These are phyloP conservation scores for Boletus vermiculosoides DNA, from an alignment of 768 basidiomycete species.

Conservation along the genomic window DNA sequence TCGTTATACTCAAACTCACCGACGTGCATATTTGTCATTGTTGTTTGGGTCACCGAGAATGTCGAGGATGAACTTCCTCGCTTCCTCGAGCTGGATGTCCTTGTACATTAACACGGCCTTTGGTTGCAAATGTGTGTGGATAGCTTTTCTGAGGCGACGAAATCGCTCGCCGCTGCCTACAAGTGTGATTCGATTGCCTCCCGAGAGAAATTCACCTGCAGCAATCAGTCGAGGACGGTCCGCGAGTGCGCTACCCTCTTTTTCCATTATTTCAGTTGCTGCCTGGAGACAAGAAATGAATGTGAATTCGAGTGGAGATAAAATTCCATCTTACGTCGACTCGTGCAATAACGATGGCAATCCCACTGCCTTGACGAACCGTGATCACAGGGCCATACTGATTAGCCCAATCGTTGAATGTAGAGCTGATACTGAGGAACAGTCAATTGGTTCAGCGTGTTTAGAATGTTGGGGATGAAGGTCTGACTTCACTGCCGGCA, in stretches of 20 bases:
- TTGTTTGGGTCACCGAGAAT: constrained; percentile 31
- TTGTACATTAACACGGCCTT: constrained; percentile 46
- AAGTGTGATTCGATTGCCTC: constrained; percentile 52
- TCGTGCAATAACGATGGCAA: constrained; percentile 19
- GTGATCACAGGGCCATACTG: constrained; percentile 60
- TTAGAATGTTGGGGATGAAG: background rate
- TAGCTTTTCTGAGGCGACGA: constrained; percentile 53
- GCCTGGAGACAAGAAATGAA: constrained; percentile 32
- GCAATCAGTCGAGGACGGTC: constrained; percentile 54
- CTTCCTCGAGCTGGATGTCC: constrained; percentile 41
- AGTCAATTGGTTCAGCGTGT: background rate
- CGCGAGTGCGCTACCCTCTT: constrained; percentile 49
- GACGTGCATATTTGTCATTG: constrained; percentile 45
- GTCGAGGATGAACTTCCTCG: constrained; percentile 23
- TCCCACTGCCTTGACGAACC: constrained; percentile 43
- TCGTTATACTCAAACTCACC: constrained; percentile 38
- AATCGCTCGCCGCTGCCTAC: constrained; percentile 51
- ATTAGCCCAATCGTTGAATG: constrained; percentile 52
- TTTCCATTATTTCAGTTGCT: constrained; percentile 61
- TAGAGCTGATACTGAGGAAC: constrained; percentile 16
- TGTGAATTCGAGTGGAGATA: background rate
- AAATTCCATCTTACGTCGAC: constrained; percentile 14
- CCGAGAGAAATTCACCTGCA: constrained; percentile 52
- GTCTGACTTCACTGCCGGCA: constrained; percentile 12
- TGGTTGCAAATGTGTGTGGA: constrained; percentile 53